These are phyloP conservation scores for Schoenoplectus tabernaemontani DNA, from an alignment of 202 grass and related monocot genomes.

Conservation along the genomic window DNA sequence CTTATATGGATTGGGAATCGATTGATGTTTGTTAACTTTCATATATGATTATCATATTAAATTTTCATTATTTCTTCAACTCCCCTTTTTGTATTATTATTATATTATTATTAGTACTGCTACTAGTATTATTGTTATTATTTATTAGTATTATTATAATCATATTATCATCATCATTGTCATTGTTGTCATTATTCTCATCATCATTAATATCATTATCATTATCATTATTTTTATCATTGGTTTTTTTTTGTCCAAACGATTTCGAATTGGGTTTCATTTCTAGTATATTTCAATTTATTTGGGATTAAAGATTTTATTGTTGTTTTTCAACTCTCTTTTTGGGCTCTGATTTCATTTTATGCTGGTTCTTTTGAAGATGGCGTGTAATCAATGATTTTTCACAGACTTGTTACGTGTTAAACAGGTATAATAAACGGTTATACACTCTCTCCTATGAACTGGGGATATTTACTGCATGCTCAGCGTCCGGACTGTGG, in stretches of 20 bases:
- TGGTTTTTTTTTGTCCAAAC: no score
- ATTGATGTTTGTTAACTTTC: background rate
- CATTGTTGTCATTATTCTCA: no score
- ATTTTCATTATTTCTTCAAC: background rate
- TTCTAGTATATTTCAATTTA: no score
- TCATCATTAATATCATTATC: no score
- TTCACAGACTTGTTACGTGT: background rate
- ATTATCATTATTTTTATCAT: no score
- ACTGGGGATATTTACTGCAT: background rate
- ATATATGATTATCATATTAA: background rate
- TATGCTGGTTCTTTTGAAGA: background rate
- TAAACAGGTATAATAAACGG: background rate
- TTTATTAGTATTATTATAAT: no score
- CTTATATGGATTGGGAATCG: background rate
- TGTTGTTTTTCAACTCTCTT: no score
- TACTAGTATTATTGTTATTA: no score
- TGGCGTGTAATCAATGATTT: background rate
- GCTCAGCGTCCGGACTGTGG: background rate
- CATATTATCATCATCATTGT: no score
- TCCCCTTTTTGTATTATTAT: background rate
- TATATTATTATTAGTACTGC: no score
- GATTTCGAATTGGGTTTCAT: no score
- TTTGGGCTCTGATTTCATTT: background rate
- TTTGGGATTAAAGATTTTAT: no score
- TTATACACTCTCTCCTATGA: background rate